A percentile compares a stretch with the other conserved stretches of the same genome.
These are phyloP conservation scores for Entrophospora sp. DNA, from an alignment of 192 early-diverging fungal species.

Conservation along the genomic window DNA sequence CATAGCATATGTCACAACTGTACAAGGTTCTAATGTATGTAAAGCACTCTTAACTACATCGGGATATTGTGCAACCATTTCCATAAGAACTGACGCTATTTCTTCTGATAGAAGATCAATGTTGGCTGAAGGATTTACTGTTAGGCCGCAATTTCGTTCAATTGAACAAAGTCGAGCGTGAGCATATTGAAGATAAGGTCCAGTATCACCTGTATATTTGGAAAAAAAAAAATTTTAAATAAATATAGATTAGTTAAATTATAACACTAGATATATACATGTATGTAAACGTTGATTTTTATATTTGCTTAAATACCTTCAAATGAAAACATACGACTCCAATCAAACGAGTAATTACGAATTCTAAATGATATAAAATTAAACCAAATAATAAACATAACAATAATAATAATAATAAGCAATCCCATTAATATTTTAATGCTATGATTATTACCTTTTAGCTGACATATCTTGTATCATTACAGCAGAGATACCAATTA, in stretches of 20 bases:
- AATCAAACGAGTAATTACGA: slow-evolving; percentile 93
- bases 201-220: slow-evolving; percentile 72
- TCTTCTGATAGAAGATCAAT: slow-evolving; percentile 61
- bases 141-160: slow-evolving; percentile 66
- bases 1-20: slow-evolving; percentile 76
- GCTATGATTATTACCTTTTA: slow-evolving; percentile 22
- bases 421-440: too few relatives aligned
- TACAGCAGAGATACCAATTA: slow-evolving; percentile 88
- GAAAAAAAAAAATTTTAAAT: too few relatives aligned
- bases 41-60: slow-evolving; percentile 66
- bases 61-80: slow-evolving; percentile 73
- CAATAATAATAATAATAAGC: too few relatives aligned
- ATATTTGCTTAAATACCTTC: too few relatives aligned
- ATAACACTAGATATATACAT: too few relatives aligned
- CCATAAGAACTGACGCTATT: slow-evolving; percentile 62
- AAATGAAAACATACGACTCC: slow-evolving; percentile 85
- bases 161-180: slow-evolving; percentile 95
- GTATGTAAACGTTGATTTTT: too few relatives aligned
- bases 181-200: slow-evolving; percentile 99
- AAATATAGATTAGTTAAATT: too few relatives aligned
- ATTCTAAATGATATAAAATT: slow-evolving; percentile 67
- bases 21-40: slow-evolving; percentile 72
- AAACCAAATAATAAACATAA: too few relatives aligned
- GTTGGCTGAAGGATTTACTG: slow-evolving; percentile 56
- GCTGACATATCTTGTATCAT: slow-evolving; percentile 88